These are phyloP conservation scores for Zasmidium angulare DNA, from an alignment of 2,329 filamentous ascomycete species.

Conservation along the genomic window DNA sequence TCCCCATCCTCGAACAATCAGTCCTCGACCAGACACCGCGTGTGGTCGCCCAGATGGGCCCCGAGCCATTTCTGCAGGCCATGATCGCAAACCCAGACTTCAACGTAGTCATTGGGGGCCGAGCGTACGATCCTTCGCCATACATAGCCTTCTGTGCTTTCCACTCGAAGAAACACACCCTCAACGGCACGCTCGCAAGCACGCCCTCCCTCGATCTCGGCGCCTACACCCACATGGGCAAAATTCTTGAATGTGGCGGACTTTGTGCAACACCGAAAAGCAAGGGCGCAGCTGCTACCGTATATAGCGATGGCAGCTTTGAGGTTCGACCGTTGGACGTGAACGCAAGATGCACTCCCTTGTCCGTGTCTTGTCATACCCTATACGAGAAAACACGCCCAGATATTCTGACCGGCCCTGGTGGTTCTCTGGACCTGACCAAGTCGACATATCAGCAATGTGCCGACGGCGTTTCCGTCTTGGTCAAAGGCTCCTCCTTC, in stretches of 20 bases:
- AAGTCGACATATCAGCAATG: slow-evolving; percentile 1
- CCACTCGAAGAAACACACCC: background rate
- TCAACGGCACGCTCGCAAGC: background rate
- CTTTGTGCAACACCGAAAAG: slow-evolving; percentile 51
- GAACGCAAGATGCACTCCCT: slow-evolving; percentile 45
- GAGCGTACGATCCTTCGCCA: slow-evolving; percentile 9
- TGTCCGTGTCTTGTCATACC: slow-evolving; percentile 54
- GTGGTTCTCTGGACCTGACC: slow-evolving; percentile 37
- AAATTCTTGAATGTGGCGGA: slow-evolving; percentile 56
- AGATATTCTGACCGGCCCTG: slow-evolving; percentile 52
- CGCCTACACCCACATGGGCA: slow-evolving; percentile 51
- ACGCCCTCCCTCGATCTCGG: slow-evolving; percentile 2
- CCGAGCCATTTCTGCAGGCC: slow-evolving; percentile 10
- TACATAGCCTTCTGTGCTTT: slow-evolving; percentile 9
- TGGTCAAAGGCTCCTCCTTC: slow-evolving; percentile 2
- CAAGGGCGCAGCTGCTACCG: slow-evolving; percentile 12
- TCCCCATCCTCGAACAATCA: slow-evolving; percentile 4
- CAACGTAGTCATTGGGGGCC: slow-evolving; percentile 8
- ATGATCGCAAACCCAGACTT: slow-evolving; percentile 7
- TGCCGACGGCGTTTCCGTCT: background rate
- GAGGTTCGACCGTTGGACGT: slow-evolving; percentile 47
- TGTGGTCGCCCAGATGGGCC: slow-evolving; percentile 10
- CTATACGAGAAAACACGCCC: slow-evolving; percentile 57
- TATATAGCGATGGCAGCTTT: slow-evolving; percentile 48
- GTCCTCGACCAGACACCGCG: slow-evolving; percentile 3